Percentiles rank a stretch among this genome's conserved stretches.
Evolutionary conservation across 2,329 filamentous ascomycete genomes (phyloP).

Genomic region (Colletotrichum sp.): DNA sequence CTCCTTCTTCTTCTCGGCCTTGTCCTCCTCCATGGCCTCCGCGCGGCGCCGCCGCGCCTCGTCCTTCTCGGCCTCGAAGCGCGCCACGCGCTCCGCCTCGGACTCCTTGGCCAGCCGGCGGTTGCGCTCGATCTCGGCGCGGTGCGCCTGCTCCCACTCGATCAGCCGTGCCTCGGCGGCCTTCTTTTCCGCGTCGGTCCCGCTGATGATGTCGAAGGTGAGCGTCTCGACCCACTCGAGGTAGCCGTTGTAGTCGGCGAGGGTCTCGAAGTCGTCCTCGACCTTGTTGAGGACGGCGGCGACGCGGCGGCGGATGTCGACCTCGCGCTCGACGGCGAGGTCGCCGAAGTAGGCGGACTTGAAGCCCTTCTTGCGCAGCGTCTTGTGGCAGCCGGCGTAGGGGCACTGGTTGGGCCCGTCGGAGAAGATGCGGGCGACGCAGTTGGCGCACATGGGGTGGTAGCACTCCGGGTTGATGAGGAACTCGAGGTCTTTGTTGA

Average conservation of each 20-base stretch:
- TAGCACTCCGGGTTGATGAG: slow-evolving; percentile 99
- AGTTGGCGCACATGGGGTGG: slow-evolving; percentile 97
- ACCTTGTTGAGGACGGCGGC: slow-evolving; percentile 83
- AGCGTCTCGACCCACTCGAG: slow-evolving; percentile 91
- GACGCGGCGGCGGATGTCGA: slow-evolving; percentile 86
- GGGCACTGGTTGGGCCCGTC: slow-evolving; percentile 92
- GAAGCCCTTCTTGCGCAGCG: slow-evolving; percentile 84
- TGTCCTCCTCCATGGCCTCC: slow-evolving; percentile 70
- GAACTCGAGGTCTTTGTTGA: slow-evolving; percentile 93
- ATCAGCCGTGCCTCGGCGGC: slow-evolving; percentile 50
- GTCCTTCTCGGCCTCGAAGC: slow-evolving; percentile 71
- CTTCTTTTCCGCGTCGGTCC: slow-evolving; percentile 66
- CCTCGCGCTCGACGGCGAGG: slow-evolving; percentile 86
- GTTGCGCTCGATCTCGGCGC: slow-evolving; percentile 70
- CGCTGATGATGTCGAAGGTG: slow-evolving; percentile 84
- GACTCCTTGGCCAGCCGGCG: slow-evolving; percentile 58
- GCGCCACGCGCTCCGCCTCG: slow-evolving; percentile 56
- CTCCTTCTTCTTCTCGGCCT: slow-evolving; percentile 70
- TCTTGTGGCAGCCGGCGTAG: slow-evolving; percentile 86
- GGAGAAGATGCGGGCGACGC: slow-evolving; percentile 92
- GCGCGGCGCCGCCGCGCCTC: slow-evolving; percentile 67
- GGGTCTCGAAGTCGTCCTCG: slow-evolving; percentile 88
- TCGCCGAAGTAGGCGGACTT: slow-evolving; percentile 90
- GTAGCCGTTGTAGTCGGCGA: slow-evolving; percentile 90
- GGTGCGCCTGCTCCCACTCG: slow-evolving; percentile 77